phyloP scores from a whole-genome alignment of 331 rosid species.

The Quercus phellos region DNA sequence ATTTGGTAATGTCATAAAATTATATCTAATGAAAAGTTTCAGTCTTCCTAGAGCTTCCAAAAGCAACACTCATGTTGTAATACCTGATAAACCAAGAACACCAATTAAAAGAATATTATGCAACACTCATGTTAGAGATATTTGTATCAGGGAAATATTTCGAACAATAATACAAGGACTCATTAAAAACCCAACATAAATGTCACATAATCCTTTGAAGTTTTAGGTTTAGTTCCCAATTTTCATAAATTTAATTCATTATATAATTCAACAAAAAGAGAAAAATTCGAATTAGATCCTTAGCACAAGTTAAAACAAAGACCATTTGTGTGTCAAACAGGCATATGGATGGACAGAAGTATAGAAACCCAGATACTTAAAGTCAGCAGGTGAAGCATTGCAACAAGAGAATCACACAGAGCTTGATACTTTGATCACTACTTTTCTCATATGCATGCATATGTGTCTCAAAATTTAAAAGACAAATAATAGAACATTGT shows the following conservation, averaged over 20 bases:
- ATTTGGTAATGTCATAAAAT: background rate
- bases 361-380: background rate
- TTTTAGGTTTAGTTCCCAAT: background rate
- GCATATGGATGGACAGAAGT: background rate
- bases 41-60: background rate
- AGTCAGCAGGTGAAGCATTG: background rate
- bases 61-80: background rate
- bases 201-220: background rate
- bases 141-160: background rate
- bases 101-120: background rate
- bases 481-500: conserved; percentile 1
- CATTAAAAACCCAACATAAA: background rate
- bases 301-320: background rate
- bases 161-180: background rate
- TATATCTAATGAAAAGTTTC: background rate
- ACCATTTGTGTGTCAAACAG: background rate
- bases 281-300: background rate
- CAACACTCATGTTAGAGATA: background rate
- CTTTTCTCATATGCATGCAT: background rate
- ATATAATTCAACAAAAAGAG: background rate
- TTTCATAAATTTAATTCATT: background rate
- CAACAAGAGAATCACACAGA: background rate
- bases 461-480: conserved; percentile 3
- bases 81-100: background rate
- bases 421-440: background rate